A percentile compares a stretch with the other conserved stretches of the same genome.
phyloP scores from a whole-genome alignment of 768 basidiomycete genomes.

The Amanita muscaria region DNA sequence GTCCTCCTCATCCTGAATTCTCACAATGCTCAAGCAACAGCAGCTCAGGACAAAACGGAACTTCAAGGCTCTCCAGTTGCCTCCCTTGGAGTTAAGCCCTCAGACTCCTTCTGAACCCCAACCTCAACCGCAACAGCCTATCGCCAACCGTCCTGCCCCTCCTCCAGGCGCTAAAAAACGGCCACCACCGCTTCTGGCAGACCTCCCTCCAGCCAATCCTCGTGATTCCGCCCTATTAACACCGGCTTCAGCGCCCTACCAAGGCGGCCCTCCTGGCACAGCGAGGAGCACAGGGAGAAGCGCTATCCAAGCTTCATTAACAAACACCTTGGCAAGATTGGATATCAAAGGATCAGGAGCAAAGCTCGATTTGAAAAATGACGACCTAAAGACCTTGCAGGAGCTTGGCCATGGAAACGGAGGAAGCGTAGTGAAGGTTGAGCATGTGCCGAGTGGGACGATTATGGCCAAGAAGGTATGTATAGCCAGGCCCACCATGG shows the following conservation, averaged over 20 bases:
- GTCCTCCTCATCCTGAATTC: too few relatives aligned
- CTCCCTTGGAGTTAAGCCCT: background rate
- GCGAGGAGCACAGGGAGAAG: constrained; percentile 48
- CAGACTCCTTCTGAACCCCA: too few relatives aligned
- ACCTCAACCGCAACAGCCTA: background rate
- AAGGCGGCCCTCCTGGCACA: constrained; percentile 35
- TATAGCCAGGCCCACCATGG: too few relatives aligned
- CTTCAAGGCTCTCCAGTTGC: constrained; percentile 76
- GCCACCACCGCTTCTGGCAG: constrained; percentile 72
- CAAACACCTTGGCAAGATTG: constrained; percentile 79
- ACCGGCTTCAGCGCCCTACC: background rate
- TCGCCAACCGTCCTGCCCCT: background rate
- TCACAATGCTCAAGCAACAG: too few relatives aligned
- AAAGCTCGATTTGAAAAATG: constrained; percentile 76
- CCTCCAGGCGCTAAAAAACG: constrained; percentile 46
- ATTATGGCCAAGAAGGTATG: constrained; percentile 98
- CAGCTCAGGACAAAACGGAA: constrained; percentile 93
- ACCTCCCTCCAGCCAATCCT: constrained; percentile 10
- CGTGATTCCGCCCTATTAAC: background rate
- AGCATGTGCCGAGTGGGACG: constrained; percentile 83
- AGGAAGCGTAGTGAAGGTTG: constrained; percentile 93
- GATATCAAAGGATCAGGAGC: constrained; percentile 73
- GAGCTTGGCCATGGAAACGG: constrained; percentile 97
- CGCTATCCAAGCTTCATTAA: constrained; percentile 63
- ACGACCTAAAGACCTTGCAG: constrained; percentile 82